Base-by-base conservation (phyloP, 768 basidiomycete species). In the Lactifluus piperatus region DNA sequence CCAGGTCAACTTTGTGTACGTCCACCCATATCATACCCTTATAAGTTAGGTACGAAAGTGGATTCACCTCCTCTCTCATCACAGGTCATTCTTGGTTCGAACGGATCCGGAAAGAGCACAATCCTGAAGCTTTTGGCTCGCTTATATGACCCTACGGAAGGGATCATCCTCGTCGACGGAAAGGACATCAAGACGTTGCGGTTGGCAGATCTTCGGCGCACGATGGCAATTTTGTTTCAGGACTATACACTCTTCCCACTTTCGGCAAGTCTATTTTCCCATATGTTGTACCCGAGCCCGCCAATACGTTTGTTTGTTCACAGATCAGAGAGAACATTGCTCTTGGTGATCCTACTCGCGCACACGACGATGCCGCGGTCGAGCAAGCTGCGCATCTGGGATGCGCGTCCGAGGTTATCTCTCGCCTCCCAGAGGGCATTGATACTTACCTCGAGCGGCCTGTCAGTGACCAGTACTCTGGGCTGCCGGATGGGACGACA, bases 181-280 rank as follows among this genome's bases (percentile, higher is more conserved):
- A 66, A 74, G 50, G 81, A 88, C 62, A 85, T 90, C 63, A 77
- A 76, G 45, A 78, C 77, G 0, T 70, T 87, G 18, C 79, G 77
- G 51, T 75, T 91, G 6, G 75, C 72, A 5, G 84, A 89, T 68
- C 71, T 90, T 10, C 74, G 88, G 20, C 78, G 79, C 18, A 77
- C 81, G 2, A 81, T 81, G 34, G 82, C 84, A 3, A 84, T 84
- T n/a, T 77, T 91, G 27, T 90, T 90, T 71, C 88, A 91, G 67
- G 89, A 91, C 68, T 90, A 86, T 64, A 88, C 85, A 0, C 77
- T 82, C 64, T 90, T 91, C 65, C 88, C 88, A 0, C 74, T 91
- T 44, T 84, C 88, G 22, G 87, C 87, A 60, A 49, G 85, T 41
- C 29, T 14, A 7, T 14, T 16, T 36, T 1, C 22, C 16, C 51